Evolutionary conservation across 768 basidiomycete genomes (phyloP), one percentile per base, ranked within the genome.

Genomic region (Naganishia friedmannii): DNA sequence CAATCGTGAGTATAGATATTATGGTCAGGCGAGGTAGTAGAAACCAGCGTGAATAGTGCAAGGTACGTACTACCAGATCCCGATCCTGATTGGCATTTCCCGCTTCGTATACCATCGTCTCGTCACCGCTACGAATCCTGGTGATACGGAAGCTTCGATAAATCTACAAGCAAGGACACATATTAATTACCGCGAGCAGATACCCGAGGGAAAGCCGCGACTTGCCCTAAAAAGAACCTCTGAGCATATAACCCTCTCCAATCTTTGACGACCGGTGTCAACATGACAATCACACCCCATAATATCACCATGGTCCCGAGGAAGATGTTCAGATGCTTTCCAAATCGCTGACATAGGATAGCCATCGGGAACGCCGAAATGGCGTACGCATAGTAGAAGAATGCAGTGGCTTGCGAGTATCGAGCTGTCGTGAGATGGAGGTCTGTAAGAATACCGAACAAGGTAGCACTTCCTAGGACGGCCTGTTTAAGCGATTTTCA

Each of bases 71-170:
- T 63, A 63, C 60, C 60, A 63, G n/a, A 63, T 63, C 7, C 60
- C 60, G 60, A 63, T 39, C 4, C 60, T 39, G 39, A 63, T 63
- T 12, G 60, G 60, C 39, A 58, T 78, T 57, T 81, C 80, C 42
- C 67, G 51, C 55, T 79, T 80, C 32, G 77, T 78, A 70, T 82
- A 83, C 82, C 82, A 83, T 34, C 80, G 65, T 0, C 72, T 72
- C 28, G 81, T 81, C 31, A 83, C 69, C 31, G 79, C 73, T 15
- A 83, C 77, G 70, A 83, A 83, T 0, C 82, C 82, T 0, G 81
- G 82, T 3, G 78, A 75, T 69, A 83, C 79, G 17, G 78, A 76
- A 4, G 75, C 65, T 67, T 73, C 58, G 13, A 65, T 45, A 15
- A 10, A 37, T 9, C 53, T 54, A 10, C 3, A 23, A 19, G 42